Evolutionary conservation across 2,329 filamentous ascomycete genomes (phyloP).

Genomic region (Pseudocercospora musae): DNA sequence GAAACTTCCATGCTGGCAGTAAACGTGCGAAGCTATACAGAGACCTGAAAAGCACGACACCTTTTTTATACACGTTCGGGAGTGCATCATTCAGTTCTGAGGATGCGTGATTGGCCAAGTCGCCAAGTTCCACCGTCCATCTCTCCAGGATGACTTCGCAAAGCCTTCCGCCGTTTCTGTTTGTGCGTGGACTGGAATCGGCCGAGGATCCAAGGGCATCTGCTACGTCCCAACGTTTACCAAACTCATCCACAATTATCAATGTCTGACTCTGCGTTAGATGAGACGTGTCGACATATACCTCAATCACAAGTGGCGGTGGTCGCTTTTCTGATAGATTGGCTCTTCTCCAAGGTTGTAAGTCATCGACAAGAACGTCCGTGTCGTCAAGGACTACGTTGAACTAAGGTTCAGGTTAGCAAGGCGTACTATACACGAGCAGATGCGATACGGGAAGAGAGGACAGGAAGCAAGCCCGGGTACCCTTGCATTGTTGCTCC

Average conservation of each 20-base stretch:
- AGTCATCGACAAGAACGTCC: conserved; percentile 77
- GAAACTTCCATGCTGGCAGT: conserved; percentile 82
- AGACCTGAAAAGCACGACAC: conserved; percentile 88
- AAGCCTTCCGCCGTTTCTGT: conserved; percentile 38
- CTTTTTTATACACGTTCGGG: conserved; percentile 94
- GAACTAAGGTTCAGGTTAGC: conserved; percentile 60
- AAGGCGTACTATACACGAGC: neutral
- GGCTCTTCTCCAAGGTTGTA: conserved; percentile 76
- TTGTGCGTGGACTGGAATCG: conserved; percentile 45
- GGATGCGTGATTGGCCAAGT: conserved; percentile 53
- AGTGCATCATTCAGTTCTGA: conserved; percentile 58
- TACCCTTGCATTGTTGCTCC: neutral
- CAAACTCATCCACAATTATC: conserved; percentile 81
- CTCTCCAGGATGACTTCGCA: conserved; percentile 83
- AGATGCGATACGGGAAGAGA: neutral
- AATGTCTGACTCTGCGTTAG: conserved; percentile 82
- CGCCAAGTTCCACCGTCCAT: conserved; percentile 82
- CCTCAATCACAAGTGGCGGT: conserved; percentile 82
- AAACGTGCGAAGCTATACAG: conserved; percentile 79
- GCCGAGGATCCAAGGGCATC: conserved; percentile 71
- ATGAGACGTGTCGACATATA: conserved; percentile 64
- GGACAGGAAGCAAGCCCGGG: neutral
- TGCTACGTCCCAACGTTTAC: conserved; percentile 87
- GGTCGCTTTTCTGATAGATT: conserved; percentile 75
- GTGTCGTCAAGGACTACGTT: conserved; percentile 93